A percentile compares a stretch with the other conserved stretches of the same genome.
phyloP scores from a whole-genome alignment of 768 basidiomycete species.

The Chalciporus piperatus region DNA sequence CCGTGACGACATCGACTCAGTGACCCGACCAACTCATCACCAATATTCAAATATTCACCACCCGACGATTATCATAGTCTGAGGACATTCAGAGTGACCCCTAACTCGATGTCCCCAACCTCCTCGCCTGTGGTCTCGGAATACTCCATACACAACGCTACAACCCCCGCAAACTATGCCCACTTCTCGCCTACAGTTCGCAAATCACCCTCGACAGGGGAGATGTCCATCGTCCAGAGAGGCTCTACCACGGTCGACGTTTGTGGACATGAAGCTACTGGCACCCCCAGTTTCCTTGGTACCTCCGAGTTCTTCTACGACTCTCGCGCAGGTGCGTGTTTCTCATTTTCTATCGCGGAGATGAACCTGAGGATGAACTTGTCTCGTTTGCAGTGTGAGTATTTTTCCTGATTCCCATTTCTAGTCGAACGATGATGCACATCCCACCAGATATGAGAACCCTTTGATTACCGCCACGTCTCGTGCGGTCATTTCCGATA shows the following conservation, averaged over 20 bases:
- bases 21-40: not conserved
- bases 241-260: constrained; percentile 65
- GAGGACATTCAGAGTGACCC: not conserved
- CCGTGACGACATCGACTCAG: not conserved
- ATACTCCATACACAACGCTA: not conserved
- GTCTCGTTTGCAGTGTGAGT: constrained; percentile 26
- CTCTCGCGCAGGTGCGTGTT: constrained; percentile 58
- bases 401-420: not conserved
- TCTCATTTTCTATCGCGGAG: constrained; percentile 1
- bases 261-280: constrained; percentile 51
- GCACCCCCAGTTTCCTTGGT: constrained; percentile 43
- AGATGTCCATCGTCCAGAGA: constrained; percentile 36
- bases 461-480: constrained; percentile 75
- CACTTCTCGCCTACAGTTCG: not conserved
- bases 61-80: not conserved
- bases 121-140: not conserved
- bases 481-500: constrained; percentile 67
- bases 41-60: not conserved
- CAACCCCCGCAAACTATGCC: not conserved
- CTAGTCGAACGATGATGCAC: constrained; percentile 7
- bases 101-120: not conserved
- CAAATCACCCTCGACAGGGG: constrained; percentile 17
- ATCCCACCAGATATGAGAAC: constrained; percentile 63
- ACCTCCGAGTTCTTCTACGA: constrained; percentile 67
- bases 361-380: constrained; percentile 5